A percentile compares a stretch with the other conserved stretches of the same genome.
These are phyloP conservation scores for Metarhizium sp. DNA, from an alignment of 2,329 filamentous ascomycete genomes.

Conservation along the genomic window DNA sequence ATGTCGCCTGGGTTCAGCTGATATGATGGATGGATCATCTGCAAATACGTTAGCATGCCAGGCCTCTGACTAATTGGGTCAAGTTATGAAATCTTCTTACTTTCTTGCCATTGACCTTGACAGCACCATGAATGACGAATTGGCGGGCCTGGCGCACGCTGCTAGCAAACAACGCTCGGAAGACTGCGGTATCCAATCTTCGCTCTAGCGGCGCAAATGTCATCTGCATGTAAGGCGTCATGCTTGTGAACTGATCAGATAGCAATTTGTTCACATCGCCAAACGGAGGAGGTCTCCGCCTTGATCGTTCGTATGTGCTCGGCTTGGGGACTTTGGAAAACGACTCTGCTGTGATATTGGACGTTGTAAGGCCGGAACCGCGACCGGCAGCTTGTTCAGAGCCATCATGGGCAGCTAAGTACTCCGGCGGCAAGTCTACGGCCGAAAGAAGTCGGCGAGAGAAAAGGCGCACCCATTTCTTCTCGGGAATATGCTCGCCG, in stretches of 20 bases:
- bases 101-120: constrained; percentile 95
- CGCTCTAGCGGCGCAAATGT: constrained; percentile 85
- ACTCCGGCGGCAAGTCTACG: constrained; percentile 71
- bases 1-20: constrained; percentile 94
- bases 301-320: constrained; percentile 10
- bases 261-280: constrained; percentile 24
- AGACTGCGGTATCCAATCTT: constrained; percentile 88
- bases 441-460: constrained; percentile 70
- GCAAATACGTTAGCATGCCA: constrained; percentile 2
- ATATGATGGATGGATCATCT: constrained; percentile 92
- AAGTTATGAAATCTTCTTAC: constrained; percentile 34
- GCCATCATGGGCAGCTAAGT: constrained; percentile 74
- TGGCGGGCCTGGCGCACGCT: constrained; percentile 88
- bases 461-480: constrained; percentile 93
- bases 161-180: constrained; percentile 87
- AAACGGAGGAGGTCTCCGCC: constrained; percentile 11
- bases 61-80: not conserved
- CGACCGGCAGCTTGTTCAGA: constrained; percentile 74
- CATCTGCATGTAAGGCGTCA: constrained; percentile 94
- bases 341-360: constrained; percentile 21
- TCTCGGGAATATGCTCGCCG: constrained; percentile 87
- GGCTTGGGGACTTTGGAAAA: constrained; percentile 21
- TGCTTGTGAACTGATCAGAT: constrained; percentile 25
- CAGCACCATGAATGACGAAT: constrained; percentile 85
- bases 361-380: constrained; percentile 55